Evolutionary conservation across 306 rosid genomes (phyloP).

Genomic region (Comarum palustre): DNA sequence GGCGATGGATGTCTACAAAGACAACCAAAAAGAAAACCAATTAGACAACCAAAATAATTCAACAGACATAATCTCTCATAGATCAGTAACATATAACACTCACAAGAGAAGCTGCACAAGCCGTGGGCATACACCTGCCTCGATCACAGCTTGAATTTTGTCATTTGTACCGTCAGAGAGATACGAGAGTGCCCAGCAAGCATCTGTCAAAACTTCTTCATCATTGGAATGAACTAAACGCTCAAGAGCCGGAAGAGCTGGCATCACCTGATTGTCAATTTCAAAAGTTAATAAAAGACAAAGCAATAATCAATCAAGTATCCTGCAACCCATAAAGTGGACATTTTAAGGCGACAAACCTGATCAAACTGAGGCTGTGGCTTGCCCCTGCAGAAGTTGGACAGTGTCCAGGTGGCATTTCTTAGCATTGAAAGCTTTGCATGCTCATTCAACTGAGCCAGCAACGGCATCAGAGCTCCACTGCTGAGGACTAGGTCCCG

Average conservation of each 20-base stretch:
- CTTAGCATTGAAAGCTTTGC: slow-evolving; percentile 95
- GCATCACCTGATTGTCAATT: slow-evolving; percentile 58
- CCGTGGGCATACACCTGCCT: slow-evolving; percentile 73
- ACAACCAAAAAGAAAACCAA: neutral
- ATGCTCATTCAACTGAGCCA: slow-evolving; percentile 79
- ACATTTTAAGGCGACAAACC: slow-evolving; percentile 34
- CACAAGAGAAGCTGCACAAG: slow-evolving; percentile 83
- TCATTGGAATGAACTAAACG: slow-evolving; percentile 82
- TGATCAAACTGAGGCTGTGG: slow-evolving; percentile 89
- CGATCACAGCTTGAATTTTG: slow-evolving; percentile 90
- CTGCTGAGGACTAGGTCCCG: slow-evolving; percentile 84
- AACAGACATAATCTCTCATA: neutral
- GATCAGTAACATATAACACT: slow-evolving; percentile 25
- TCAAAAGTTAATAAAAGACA: slow-evolving; percentile 1
- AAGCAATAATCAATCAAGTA: slow-evolving; percentile 1
- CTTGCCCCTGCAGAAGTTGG: slow-evolving; percentile 92
- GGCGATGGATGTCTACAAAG: slow-evolving; percentile 78
- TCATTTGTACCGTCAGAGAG: slow-evolving; percentile 92
- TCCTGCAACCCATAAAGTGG: neutral
- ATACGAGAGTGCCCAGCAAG: slow-evolving; percentile 91
- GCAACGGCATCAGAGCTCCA: slow-evolving; percentile 73
- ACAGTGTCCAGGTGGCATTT: slow-evolving; percentile 91
- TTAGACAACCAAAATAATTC: neutral
- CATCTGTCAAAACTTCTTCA: slow-evolving; percentile 89
- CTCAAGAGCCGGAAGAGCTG: slow-evolving; percentile 89